phyloP scores from a whole-genome alignment of 2,329 filamentous ascomycete genomes.

The Nigrograna mackinnonii region DNA sequence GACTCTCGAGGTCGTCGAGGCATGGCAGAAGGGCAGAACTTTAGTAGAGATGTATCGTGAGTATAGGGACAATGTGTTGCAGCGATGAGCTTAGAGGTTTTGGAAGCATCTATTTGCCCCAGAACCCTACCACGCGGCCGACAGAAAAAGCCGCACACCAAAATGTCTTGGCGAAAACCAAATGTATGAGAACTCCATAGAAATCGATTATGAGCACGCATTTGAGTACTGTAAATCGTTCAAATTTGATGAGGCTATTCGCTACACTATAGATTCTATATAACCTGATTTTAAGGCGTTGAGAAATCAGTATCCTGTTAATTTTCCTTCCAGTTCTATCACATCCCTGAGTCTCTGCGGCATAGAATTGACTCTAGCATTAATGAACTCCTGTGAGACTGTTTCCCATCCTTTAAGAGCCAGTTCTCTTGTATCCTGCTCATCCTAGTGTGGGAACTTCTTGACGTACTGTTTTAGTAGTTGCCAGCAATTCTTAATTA shows the following conservation, averaged over 20 bases:
- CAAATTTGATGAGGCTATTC: background rate
- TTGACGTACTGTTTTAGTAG: slow-evolving; percentile 10
- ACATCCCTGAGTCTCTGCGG: slow-evolving; percentile 7
- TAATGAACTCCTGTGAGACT: slow-evolving; percentile 6
- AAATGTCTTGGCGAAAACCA: no score
- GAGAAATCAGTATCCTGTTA: background rate
- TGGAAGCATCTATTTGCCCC: no score
- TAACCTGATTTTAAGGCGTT: background rate
- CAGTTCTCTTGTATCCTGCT: slow-evolving; percentile 6
- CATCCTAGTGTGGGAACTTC: slow-evolving; percentile 5
- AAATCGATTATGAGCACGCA: no score
- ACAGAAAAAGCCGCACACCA: no score
- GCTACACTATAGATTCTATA: background rate
- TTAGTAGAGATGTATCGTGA: no score
- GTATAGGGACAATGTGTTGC: no score
- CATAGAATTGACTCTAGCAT: slow-evolving; percentile 8
- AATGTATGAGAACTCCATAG: no score
- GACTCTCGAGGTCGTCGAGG: no score
- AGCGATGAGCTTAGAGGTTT: no score
- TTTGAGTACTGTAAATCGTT: background rate
- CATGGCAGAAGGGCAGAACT: no score
- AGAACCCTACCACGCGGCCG: no score
- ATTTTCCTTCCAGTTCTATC: background rate
- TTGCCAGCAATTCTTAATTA: slow-evolving; percentile 14
- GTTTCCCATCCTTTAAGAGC: slow-evolving; percentile 6